Evolutionary conservation across 129 eudicot genomes (phyloP).

Genomic region (Smallanthus sonchifolius): DNA sequence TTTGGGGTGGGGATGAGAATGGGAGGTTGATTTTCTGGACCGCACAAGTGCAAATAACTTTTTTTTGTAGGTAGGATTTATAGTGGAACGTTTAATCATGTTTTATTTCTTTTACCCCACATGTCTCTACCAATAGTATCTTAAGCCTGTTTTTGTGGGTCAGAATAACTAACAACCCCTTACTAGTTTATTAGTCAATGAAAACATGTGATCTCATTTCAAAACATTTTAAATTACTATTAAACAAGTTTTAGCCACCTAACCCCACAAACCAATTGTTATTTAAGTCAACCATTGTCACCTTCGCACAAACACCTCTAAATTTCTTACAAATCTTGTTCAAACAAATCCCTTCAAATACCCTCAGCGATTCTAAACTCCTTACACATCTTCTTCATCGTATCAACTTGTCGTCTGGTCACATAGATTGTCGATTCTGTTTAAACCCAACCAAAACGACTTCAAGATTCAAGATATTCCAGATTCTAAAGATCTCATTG

Average conservation of each 20-base stretch:
- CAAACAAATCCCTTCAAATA: not conserved
- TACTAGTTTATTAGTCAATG: not conserved
- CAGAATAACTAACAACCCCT: not conserved
- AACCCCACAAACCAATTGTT: not conserved
- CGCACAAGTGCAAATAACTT: too few relatives aligned
- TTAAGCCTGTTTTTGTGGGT: conserved; percentile 36
- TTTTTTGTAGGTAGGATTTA: conserved; percentile 50
- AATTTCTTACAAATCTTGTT: not conserved
- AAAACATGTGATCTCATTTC: not conserved
- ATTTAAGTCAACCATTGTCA: not conserved
- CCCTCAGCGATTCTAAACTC: not conserved
- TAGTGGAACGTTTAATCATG: too few relatives aligned
- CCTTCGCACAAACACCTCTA: not conserved
- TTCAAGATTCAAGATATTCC: too few relatives aligned
- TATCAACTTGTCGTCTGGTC: too few relatives aligned
- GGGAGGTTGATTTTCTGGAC: too few relatives aligned
- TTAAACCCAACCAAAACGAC: not conserved
- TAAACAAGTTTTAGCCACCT: not conserved
- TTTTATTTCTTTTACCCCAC: too few relatives aligned
- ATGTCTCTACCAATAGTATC: not conserved
- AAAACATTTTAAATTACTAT: not conserved
- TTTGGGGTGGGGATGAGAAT: too few relatives aligned
- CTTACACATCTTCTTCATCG: not conserved
- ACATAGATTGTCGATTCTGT: too few relatives aligned
- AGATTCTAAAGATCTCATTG: not conserved